Conservation (phyloP, 1,139 yeast species). For the Magnusiomyces fungicola region DNA sequence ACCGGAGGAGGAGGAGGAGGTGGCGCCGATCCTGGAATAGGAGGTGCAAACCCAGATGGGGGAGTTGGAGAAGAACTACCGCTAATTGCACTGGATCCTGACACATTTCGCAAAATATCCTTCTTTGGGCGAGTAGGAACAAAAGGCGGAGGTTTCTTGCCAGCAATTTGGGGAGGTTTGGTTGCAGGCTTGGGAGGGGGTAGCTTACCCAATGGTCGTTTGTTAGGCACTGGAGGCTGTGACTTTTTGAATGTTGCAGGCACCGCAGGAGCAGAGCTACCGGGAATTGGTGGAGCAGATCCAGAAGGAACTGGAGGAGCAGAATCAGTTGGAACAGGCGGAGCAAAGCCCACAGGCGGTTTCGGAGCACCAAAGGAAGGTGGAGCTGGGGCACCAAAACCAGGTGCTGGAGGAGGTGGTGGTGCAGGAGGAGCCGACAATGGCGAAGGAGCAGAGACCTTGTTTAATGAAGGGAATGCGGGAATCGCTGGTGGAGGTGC, state of each 20-base stretch:
- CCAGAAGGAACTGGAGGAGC: conserved; percentile 16
- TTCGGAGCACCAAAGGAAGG: neutral
- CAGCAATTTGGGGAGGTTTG: conserved; percentile 4
- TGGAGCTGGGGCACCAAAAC: neutral
- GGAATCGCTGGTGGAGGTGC: neutral
- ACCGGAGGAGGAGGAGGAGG: conserved; percentile 9
- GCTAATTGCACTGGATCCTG: neutral
- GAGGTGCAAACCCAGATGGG: neutral
- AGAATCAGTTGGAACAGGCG: neutral
- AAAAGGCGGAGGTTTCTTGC: conserved; percentile 15
- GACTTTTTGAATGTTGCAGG: conserved; percentile 25
- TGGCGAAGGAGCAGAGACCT: neutral
- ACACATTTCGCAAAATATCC: neutral
- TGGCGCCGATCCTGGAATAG: neutral
- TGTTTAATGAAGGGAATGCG: neutral
- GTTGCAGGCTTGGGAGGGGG: conserved; percentile 12
- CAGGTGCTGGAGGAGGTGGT: neutral
- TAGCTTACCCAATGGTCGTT: conserved; percentile 22
- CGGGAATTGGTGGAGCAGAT: conserved; percentile 27
- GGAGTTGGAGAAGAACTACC: neutral
- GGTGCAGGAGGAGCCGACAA: neutral
- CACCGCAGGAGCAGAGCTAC: conserved; percentile 13
- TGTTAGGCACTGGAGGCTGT: conserved; percentile 28
- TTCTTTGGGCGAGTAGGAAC: conserved; percentile 5
- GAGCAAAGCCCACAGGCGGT: neutral